Percentiles rank a stretch among this genome's conserved stretches.
These are phyloP conservation scores for Trichosporon asahii DNA, from an alignment of 1,284 basidiomycete species.

Conservation along the genomic window DNA sequence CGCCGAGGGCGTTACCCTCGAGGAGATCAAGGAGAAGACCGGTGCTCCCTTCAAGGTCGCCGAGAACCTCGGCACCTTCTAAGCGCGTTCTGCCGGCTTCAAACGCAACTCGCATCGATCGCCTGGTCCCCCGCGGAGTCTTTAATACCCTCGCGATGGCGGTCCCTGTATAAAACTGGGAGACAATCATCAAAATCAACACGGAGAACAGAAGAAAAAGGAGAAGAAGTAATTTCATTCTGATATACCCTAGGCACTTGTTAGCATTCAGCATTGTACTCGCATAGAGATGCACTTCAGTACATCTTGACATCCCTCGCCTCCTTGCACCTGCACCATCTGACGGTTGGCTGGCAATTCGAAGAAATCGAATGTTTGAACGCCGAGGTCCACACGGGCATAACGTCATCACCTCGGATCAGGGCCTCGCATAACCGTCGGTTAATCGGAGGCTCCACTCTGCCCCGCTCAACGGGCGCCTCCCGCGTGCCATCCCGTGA, in stretches of 20 bases:
- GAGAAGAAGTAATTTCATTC: background rate
- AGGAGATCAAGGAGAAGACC: conserved; percentile 81
- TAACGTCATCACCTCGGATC: background rate
- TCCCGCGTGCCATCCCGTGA: background rate
- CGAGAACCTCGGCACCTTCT: conserved; percentile 39
- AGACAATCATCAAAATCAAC: background rate
- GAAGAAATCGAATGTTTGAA: background rate
- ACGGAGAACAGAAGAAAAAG: background rate
- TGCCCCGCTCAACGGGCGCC: background rate
- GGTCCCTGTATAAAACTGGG: background rate
- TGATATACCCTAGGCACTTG: background rate
- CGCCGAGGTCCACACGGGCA: background rate
- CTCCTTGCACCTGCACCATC: background rate
- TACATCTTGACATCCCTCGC: background rate
- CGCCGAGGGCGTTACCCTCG: conserved; percentile 74
- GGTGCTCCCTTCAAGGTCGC: conserved; percentile 67
- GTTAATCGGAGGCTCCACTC: background rate
- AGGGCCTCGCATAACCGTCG: background rate
- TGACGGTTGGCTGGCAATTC: background rate
- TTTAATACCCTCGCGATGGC: background rate
- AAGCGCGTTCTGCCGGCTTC: conserved; percentile 11
- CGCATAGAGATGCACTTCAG: conserved; percentile 6
- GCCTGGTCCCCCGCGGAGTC: background rate
- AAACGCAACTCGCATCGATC: background rate
- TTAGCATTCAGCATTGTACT: conserved; percentile 8